phyloP scores from a whole-genome alignment of 164 flowering plant species.

The Magnolia sinica region DNA sequence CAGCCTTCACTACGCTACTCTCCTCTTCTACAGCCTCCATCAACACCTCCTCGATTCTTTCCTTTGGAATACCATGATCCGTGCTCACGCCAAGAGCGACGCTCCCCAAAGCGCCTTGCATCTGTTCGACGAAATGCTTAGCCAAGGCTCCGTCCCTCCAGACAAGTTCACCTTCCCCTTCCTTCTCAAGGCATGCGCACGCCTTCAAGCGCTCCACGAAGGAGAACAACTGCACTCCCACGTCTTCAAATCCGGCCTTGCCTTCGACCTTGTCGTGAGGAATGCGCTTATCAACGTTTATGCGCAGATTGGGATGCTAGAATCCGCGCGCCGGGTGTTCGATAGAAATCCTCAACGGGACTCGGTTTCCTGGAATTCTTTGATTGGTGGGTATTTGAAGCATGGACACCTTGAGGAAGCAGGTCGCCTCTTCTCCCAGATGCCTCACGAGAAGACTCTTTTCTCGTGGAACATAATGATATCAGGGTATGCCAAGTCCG shows the following conservation, averaged over 20 bases:
- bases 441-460: constrained; percentile 3
- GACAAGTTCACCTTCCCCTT: constrained; percentile 9
- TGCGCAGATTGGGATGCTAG: constrained; percentile 1
- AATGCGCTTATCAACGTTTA: constrained; percentile 6
- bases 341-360: constrained; percentile 2
- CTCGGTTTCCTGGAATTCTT: constrained; percentile 5
- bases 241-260: background rate
- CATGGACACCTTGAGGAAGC: constrained; percentile 2
- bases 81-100: background rate
- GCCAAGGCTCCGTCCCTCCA: background rate
- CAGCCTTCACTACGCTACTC: background rate
- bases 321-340: background rate
- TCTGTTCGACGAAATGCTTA: constrained; percentile 2
- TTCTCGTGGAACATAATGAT: constrained; percentile 6
- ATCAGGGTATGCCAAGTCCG: background rate
- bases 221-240: constrained; percentile 2
- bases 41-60: background rate
- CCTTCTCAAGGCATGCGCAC: constrained; percentile 7
- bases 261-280: constrained; percentile 1
- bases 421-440: background rate
- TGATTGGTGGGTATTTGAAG: constrained; percentile 8
- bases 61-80: constrained; percentile 7
- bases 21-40: background rate
- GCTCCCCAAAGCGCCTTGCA: background rate
- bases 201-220: constrained; percentile 1